phyloP scores from a whole-genome alignment of 2,329 filamentous ascomycete species.

The Aspergillus sp. region DNA sequence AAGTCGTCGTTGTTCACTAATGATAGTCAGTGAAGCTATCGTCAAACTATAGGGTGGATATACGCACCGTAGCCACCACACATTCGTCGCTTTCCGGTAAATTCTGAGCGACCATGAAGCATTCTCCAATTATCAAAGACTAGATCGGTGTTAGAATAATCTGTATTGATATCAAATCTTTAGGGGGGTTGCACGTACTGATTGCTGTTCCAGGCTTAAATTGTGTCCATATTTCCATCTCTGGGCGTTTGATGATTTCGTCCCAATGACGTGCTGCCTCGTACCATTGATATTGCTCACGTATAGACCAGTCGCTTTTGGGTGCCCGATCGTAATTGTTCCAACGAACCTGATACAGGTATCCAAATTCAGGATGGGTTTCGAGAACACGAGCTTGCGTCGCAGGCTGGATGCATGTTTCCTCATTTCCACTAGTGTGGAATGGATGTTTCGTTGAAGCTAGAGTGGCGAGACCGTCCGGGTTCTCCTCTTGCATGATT shows the following conservation, averaged over 20 bases:
- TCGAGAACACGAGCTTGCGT: conserved; percentile 68
- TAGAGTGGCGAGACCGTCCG: conserved; percentile 55
- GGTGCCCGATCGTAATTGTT: conserved; percentile 85
- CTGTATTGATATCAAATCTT: neutral
- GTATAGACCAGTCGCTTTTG: conserved; percentile 51
- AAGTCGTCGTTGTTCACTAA: conserved; percentile 77
- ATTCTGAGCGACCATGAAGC: conserved; percentile 77
- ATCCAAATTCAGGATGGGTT: conserved; percentile 41
- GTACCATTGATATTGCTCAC: conserved; percentile 65
- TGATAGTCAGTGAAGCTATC: conserved; percentile 5
- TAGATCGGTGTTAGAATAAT: conserved; percentile 26
- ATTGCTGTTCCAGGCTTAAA: conserved; percentile 72
- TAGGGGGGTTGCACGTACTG: conserved; percentile 48
- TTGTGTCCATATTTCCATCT: conserved; percentile 74
- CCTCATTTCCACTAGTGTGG: conserved; percentile 84
- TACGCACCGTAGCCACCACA: conserved; percentile 85
- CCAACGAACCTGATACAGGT: conserved; percentile 71
- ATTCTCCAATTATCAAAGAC: conserved; percentile 98
- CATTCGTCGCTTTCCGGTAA: conserved; percentile 78
- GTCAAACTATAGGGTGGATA: conserved; percentile 1
- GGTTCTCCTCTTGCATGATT: conserved; percentile 53
- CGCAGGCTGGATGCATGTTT: conserved; percentile 72
- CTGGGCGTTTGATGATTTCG: conserved; percentile 58
- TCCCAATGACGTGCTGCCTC: conserved; percentile 71
- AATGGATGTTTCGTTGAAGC: conserved; percentile 58